These are phyloP conservation scores for Postia placenta DNA, from an alignment of 768 basidiomycete species.

Conservation along the genomic window DNA sequence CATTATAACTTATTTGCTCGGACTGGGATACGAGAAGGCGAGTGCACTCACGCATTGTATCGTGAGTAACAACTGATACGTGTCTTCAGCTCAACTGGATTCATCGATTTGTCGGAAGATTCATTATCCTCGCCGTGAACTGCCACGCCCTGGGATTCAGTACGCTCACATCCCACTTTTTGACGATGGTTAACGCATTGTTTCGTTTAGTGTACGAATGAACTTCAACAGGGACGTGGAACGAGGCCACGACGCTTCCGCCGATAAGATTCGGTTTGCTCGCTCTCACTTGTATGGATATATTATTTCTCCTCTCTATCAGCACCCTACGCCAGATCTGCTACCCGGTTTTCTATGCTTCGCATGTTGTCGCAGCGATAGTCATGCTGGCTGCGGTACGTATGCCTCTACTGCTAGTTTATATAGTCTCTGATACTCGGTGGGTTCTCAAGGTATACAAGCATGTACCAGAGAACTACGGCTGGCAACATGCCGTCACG, in stretches of 20 bases:
- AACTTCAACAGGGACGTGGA: neutral
- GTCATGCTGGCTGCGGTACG: conserved; percentile 24
- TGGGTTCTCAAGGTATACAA: neutral
- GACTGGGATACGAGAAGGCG: conserved; percentile 66
- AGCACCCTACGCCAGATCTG: conserved; percentile 25
- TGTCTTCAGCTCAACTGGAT: conserved; percentile 30
- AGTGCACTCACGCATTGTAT: neutral
- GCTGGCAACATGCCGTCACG: conserved; percentile 37
- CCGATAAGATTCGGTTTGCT: no score
- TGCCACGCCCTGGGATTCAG: conserved; percentile 38
- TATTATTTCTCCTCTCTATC: conserved; percentile 31
- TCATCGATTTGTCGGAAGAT: conserved; percentile 46
- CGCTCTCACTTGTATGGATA: conserved; percentile 21
- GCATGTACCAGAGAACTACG: conserved; percentile 15
- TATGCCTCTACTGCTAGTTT: neutral
- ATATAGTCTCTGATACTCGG: neutral
- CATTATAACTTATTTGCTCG: conserved; percentile 49
- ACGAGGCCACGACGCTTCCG: no score
- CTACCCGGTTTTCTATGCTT: conserved; percentile 31
- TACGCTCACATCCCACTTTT: conserved; percentile 16
- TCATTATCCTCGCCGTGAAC: conserved; percentile 35
- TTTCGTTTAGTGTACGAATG: neutral
- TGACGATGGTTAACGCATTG: no score
- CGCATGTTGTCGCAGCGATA: conserved; percentile 31
- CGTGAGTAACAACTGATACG: neutral